Percentiles rank a stretch among this genome's conserved stretches.
These are phyloP conservation scores for Echeveria elegans DNA, from an alignment of 164 flowering plant species.

Conservation along the genomic window DNA sequence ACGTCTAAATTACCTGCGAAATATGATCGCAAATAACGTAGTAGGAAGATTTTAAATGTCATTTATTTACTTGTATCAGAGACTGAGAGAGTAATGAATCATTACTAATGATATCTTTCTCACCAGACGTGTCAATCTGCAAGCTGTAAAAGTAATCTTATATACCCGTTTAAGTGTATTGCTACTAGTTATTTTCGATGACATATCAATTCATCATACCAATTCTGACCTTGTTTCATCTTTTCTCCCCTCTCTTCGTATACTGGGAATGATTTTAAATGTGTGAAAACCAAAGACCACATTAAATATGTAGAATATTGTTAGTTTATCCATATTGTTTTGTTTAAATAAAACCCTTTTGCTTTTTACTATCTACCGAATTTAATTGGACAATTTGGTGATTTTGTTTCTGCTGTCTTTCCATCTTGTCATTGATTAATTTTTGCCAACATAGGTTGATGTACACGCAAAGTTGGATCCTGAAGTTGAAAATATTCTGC, in stretches of 20 bases:
- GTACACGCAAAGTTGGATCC: conserved; percentile 68
- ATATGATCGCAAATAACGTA: background rate
- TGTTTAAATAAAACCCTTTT: no score
- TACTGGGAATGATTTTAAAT: background rate
- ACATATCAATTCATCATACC: background rate
- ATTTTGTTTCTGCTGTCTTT: background rate
- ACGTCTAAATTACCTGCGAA: background rate
- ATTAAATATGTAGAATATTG: no score
- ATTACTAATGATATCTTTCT: no score
- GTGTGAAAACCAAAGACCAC: background rate
- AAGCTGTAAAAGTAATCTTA: background rate
- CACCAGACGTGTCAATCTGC: background rate
- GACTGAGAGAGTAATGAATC: no score
- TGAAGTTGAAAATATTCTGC: conserved; percentile 78
- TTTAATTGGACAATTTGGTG: background rate
- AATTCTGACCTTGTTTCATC: background rate
- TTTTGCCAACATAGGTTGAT: conserved; percentile 48
- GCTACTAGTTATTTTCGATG: background rate
- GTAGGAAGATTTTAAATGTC: background rate
- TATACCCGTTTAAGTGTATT: background rate
- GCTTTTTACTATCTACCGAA: no score
- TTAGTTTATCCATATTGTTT: background rate
- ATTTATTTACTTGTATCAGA: background rate
- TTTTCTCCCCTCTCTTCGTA: background rate
- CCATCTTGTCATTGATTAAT: background rate